Base-by-base conservation (phyloP, 345 rosid species). In the Eutrema yunnanense region DNA sequence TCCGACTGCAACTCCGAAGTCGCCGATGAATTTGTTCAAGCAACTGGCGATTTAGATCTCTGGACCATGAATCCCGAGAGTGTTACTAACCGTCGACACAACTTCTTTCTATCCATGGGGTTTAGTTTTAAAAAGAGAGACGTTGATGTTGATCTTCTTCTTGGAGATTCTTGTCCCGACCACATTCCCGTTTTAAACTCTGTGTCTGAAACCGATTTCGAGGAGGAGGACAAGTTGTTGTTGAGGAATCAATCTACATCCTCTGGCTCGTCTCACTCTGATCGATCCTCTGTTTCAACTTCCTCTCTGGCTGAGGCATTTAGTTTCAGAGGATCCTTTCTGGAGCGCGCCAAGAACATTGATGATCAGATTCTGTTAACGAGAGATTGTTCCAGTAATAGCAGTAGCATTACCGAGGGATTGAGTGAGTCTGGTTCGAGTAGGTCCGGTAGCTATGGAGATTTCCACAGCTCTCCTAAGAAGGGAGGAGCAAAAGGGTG, bases 1-100 rank as follows among this genome's bases (percentile, higher is more conserved):
- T 87, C 87, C 27, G 90, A 84, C 73, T 69, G 76, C 66, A 80
- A 71, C 74, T 77, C 82, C 8, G 83, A 73, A 73, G 67, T 44
- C 62, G 73, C 67, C 54, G 87, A 84, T 37, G 73, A 73, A 2
- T 76, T 72, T 54, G 79, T 67, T 71, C 77, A 75, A 78, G 52
- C 69, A 30, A 55, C 32, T 3, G 67, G 46, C 29, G 73, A 50
- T 46, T 80, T 75, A 30, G 87, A 84, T 14, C 19, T 81, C 55
- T 89, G 97, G 97, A 75, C 65, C 40, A 75, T 9, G 68, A 78
- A 73, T 62, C 90, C 84, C 0, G 85, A 76, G 69, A 90, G 90
- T 68, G 84, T 87, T 70, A 47, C 52, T 33, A 88, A 81, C 48
- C 87, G 92, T 8, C 88, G 92, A 12, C 46, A 62, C 9, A 78